Evolutionary conservation across 176 grass and related monocot species (phyloP), one percentile per base, ranked within the genome.

Genomic region (Avena eriantha): DNA sequence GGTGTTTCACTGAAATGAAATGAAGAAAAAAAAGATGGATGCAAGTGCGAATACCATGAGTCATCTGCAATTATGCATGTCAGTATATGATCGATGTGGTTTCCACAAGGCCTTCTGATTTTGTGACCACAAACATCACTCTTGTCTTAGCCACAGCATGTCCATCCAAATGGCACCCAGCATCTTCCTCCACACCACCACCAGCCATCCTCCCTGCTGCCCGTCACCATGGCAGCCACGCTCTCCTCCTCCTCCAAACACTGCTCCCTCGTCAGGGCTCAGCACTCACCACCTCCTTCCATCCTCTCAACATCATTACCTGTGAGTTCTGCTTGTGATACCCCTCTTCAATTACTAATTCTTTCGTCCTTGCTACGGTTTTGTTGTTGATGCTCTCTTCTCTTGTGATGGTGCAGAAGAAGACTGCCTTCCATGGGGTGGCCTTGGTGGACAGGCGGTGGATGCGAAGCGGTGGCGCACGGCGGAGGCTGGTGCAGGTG

Each of bases 341-440:
- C 0, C 18, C 48, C 10, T 29, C 48, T 56, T 46, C 43, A 23
- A 64, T 36, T 35, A 55, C 10, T 45, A 12, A 18, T 76, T 59
- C 23, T 56, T 61, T 87, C 35, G 13, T 80, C 50, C 0, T 29
- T 31, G n/a, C 39, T 82, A 6, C 23, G 31, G 56, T 64, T n/a
- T 31, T 16, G 31, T 80, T 26, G 15, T 17, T 67, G 76, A 75
- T 85, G 71, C 34, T 83, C 45, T 70, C 58, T 5, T 50, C 73
- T 67, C 64, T 67, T 12, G 26, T 34, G 49, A 55, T 66, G 64
- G 71, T 85, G 89, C 80, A 93, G 97, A 99, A 93, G 92, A 98
- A 86, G 82, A 90, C 68, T 18, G 79, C 76, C 59, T 94, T 94
- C 79, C 84, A 87, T 88, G 97, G 94, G 39, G 33, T 92, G 69